Percentiles rank a stretch among this genome's conserved stretches.
Evolutionary conservation across 805 yeast genomes (phyloP).

Genomic region (Candida ortonii): DNA sequence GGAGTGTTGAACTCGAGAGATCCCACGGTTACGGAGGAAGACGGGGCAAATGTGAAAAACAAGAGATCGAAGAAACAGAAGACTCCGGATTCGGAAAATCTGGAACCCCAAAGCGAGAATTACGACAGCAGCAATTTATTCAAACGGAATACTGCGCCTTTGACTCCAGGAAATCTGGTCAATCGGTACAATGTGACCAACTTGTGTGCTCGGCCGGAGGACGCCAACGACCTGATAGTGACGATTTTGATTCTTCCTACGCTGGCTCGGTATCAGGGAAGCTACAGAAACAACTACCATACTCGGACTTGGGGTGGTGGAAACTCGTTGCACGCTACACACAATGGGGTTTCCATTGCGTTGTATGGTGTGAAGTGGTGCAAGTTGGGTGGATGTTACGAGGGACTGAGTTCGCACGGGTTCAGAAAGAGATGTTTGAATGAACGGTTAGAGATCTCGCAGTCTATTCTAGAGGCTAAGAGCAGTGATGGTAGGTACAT

Average conservation of each 20-base stretch:
- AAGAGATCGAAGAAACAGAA: conserved; percentile 2
- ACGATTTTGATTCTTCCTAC: conserved; percentile 66
- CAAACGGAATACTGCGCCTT: conserved; percentile 22
- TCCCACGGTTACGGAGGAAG: conserved; percentile 20
- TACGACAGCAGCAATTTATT: conserved; percentile 10
- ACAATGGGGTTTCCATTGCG: conserved; percentile 77
- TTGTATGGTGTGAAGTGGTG: conserved; percentile 57
- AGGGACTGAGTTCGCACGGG: conserved; percentile 15
- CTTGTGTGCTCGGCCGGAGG: conserved; percentile 27
- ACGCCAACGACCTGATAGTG: conserved; percentile 51
- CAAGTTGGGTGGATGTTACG: conserved; percentile 23
- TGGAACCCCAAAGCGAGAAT: no score
- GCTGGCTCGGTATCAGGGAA: conserved; percentile 61
- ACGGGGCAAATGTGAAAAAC: conserved; percentile 1
- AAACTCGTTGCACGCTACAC: conserved; percentile 33
- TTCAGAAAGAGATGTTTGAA: conserved; percentile 22
- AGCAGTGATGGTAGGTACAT: conserved; percentile 10
- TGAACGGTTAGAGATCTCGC: conserved; percentile 22
- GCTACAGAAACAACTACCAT: conserved; percentile 63
- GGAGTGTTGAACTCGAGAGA: conserved; percentile 53
- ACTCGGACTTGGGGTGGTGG: conserved; percentile 65
- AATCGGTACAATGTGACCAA: conserved; percentile 33
- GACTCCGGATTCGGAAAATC: not conserved
- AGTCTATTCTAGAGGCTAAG: conserved; percentile 6
- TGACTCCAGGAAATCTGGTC: conserved; percentile 41